Conservation (phyloP, 805 yeast species). For the Zygotorulaspora chibaensis region DNA sequence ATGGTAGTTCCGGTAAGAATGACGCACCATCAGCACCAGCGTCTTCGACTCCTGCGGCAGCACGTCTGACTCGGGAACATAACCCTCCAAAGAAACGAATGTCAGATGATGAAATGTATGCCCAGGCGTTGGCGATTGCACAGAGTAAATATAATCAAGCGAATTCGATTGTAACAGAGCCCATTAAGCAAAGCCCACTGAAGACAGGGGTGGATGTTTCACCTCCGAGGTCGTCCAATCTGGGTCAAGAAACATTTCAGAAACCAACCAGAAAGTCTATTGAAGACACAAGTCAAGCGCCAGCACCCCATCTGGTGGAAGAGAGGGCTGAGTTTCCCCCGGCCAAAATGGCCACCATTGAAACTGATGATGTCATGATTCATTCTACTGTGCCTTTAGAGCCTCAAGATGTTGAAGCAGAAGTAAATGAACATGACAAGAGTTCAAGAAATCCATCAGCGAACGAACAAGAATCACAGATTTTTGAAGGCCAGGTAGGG, state of each 20-base stretch:
- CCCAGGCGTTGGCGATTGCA: slow-evolving; percentile 54
- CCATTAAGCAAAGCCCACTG: neutral
- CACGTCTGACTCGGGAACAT: neutral
- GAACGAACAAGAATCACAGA: slow-evolving; percentile 7
- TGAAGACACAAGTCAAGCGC: too few relatives aligned
- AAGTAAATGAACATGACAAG: too few relatives aligned
- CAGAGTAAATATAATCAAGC: slow-evolving; percentile 36
- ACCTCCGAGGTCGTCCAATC: too few relatives aligned
- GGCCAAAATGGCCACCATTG: too few relatives aligned
- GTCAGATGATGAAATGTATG: slow-evolving; percentile 52
- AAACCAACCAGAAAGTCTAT: too few relatives aligned
- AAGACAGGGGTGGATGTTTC: too few relatives aligned
- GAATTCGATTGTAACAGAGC: slow-evolving; percentile 1
- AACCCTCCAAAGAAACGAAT: slow-evolving; percentile 7
- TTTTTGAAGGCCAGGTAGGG: slow-evolving; percentile 6
- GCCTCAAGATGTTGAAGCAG: too few relatives aligned
- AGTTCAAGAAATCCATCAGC: neutral
- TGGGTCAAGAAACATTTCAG: too few relatives aligned
- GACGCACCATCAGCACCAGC: slow-evolving; percentile 2
- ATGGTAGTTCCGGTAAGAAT: slow-evolving; percentile 1
- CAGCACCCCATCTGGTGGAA: too few relatives aligned
- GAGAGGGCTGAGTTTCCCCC: too few relatives aligned
- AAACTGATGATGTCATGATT: too few relatives aligned
- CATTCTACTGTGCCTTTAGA: too few relatives aligned
- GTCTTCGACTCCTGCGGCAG: neutral